Base-by-base conservation (phyloP, 73 alveolate genomes). In the Paramecium octaurelia region DNA sequence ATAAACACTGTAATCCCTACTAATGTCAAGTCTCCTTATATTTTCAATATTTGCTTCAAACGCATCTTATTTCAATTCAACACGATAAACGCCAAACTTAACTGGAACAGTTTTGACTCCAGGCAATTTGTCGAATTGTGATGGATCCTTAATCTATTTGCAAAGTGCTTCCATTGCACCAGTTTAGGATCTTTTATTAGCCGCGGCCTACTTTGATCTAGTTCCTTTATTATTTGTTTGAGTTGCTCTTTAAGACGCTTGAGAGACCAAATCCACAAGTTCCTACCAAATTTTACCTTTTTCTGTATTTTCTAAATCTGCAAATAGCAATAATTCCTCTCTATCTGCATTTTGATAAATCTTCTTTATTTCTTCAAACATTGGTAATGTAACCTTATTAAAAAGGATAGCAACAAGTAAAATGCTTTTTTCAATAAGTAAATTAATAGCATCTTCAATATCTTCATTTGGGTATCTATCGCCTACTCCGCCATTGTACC, bases 121-220 rank as follows among this genome's bases (percentile, higher is more conserved):
- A 1, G 76, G 77, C 21, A 23, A 3, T 42, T 46, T 24, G 10
- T 80, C 40, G 21, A 80, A 80, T 10, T 80, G 0, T 5, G 21
- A 43, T 80, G 91, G 91, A 80, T 80, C 57, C 14, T 80, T 80
- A 9, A 80, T 80, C 6, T 5, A 24, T 20, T 80, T 80, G 29
- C 91, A 80, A 20, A 80, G 57, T 5, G 91, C 91, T 14, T 80
- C 75, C 76, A 80, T 80, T 3, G 91, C 91, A 16, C 91, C 91
- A 5, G 75, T 6, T 29, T 40, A 80, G 0, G 91, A 44, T 42
- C 46, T 20, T 46, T 44, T 80, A 44, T 80, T 44, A 3, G 76
- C 58, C 8, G 20, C 5, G 10, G 12, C n/a, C 44, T 80, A 44
- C 46, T 80, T 80, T 0, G 91, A n/a, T 44, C 48, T 80, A 4